Evolutionary conservation across 352 stramenopile genomes (phyloP).

Genomic region (Aphanomyces stellatus): DNA sequence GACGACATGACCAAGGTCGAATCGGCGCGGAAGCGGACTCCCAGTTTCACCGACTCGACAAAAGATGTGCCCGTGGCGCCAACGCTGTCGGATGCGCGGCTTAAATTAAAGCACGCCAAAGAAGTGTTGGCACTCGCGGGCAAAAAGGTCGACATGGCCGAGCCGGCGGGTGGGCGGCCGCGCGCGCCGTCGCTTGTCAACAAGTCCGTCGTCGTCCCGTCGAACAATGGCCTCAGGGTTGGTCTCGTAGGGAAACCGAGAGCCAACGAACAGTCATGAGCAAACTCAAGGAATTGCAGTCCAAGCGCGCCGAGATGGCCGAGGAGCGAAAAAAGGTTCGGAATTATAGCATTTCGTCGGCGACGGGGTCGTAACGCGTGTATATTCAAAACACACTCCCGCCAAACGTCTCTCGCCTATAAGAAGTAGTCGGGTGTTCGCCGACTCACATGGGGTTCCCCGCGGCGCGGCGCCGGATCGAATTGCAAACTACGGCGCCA

Average conservation of each 20-base stretch:
- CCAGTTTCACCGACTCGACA: background rate
- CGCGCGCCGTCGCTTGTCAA: conserved; percentile 1
- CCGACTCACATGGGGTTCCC: conserved; percentile 89
- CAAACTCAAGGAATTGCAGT: conserved; percentile 64
- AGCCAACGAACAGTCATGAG: conserved; percentile 52
- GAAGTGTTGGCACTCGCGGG: conserved; percentile 9
- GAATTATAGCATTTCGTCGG: conserved; percentile 52
- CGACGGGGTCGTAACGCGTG: background rate
- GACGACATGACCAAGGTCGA: too few species aligned
- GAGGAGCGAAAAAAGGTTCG: conserved; percentile 66
- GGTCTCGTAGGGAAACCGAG: conserved; percentile 31
- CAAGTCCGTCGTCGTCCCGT: too few species aligned
- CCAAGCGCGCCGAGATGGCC: conserved; percentile 64
- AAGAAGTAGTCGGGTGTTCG: conserved; percentile 94
- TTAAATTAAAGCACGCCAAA: conserved; percentile 50
- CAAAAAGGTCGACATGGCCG: conserved; percentile 14
- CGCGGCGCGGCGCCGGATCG: conserved; percentile 88
- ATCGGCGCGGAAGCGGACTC: background rate
- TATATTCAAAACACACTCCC: too few species aligned
- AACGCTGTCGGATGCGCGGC: conserved; percentile 40
- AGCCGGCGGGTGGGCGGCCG: background rate
- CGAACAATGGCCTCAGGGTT: too few species aligned
- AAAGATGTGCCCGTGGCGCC: too few species aligned
- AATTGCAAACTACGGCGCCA: conserved; percentile 83
- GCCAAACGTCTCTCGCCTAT: conserved; percentile 38